Base-by-base conservation (phyloP, 148 eudicot genomes). In the Cornus kousa region DNA sequence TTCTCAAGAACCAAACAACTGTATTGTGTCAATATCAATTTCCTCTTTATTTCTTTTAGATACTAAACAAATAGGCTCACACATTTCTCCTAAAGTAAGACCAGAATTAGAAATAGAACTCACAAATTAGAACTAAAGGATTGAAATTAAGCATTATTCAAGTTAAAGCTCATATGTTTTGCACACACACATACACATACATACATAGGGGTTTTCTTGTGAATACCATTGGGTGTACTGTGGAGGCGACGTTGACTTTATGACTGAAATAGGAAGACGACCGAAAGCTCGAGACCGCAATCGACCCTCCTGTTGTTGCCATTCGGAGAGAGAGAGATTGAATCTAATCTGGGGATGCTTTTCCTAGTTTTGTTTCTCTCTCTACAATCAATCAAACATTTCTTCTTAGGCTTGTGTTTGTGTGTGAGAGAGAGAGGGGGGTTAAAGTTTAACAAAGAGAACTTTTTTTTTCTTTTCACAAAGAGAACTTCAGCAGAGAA, bases 251-350 rank as follows among this genome's bases (percentile, higher is more conserved):
- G 64, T 62, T 85, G 57, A 82, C 28, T 82, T 82, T 81, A 5
- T 81, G 84, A 77, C 86, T 78, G 79, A 78, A 65, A 64, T 75
- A 82, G 16, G 83, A 80, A 72, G 87, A 87, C 35, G 87, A 83
- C 1, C 79, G 77, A 72, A 79, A 85, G 74, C 84, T 85, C n/a
- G 82, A 76, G 33, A 82, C 55, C 22, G 86, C 86, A 46, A 82
- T 64, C 31, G 84, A 85, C 53, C 87, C 83, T 80, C 87, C 86
- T 37, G 76, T 69, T 46, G 83, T 60, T 74, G 89, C 89, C 86
- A 85, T 87, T 75, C 50, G 22, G 62, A 60, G 35, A 22, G 65
- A 71, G 57, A 71, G 57, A 23, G 64, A 57, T 57, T 5, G 64
- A 35, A 20, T 35, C 40, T 20, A 28, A 28, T 43, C 40, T 20